A percentile compares a stretch with the other conserved stretches of the same genome.
Evolutionary conservation across 345 rosid species (phyloP).

Genomic region (Hibiscus mutabilis): DNA sequence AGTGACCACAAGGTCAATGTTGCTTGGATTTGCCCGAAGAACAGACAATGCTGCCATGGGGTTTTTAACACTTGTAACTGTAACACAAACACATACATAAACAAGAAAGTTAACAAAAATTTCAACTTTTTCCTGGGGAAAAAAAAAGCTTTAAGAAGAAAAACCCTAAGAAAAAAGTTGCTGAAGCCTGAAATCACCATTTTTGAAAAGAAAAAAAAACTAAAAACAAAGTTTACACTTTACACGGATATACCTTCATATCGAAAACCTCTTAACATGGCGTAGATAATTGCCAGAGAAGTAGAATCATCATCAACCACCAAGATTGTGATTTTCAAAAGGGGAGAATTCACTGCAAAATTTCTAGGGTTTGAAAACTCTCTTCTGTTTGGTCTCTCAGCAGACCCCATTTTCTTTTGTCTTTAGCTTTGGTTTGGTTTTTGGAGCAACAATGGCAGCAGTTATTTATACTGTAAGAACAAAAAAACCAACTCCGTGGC

Average conservation of each 20-base stretch:
- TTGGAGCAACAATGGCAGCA: background rate
- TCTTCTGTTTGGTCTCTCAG: background rate
- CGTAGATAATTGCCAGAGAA: constrained; percentile 37
- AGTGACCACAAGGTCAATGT: constrained; percentile 49
- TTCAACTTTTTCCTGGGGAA: background rate
- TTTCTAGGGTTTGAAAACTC: background rate
- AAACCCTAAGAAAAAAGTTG: too few species aligned
- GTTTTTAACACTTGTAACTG: constrained; percentile 30
- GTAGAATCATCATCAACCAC: constrained; percentile 64
- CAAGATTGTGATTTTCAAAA: constrained; percentile 29
- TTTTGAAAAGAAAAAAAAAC: too few species aligned
- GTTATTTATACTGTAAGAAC: background rate
- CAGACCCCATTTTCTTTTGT: background rate
- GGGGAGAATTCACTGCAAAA: background rate
- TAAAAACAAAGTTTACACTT: too few species aligned
- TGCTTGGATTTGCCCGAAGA: constrained; percentile 22
- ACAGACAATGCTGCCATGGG: constrained; percentile 45
- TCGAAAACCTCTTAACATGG: constrained; percentile 34
- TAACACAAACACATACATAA: background rate
- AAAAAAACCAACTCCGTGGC: background rate
- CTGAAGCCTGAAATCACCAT: too few species aligned
- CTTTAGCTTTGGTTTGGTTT: too few species aligned
- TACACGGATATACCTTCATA: constrained; percentile 33
- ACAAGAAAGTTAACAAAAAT: too few species aligned
- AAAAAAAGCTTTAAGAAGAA: too few species aligned